Conservation (phyloP, 768 basidiomycete species). For the Pulveroboletus sp. region DNA sequence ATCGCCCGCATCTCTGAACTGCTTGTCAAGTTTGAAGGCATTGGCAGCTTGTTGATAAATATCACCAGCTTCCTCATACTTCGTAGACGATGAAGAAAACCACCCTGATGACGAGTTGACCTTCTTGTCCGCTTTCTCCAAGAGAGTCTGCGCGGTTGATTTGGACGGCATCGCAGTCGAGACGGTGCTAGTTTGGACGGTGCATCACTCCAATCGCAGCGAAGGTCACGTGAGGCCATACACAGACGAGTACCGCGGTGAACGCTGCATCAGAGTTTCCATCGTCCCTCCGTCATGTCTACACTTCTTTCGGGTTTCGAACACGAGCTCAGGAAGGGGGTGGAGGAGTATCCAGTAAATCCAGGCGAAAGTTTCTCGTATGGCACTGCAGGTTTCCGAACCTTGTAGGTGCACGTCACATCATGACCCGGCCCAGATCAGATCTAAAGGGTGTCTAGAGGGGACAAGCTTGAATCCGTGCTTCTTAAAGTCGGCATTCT, state of each 20-base stretch:
- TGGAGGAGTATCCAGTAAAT: constrained; percentile 71
- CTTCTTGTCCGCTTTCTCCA: constrained; percentile 93
- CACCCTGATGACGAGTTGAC: constrained; percentile 76
- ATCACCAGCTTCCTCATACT: constrained; percentile 95
- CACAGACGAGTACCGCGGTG: not conserved
- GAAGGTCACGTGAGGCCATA: constrained; percentile 14
- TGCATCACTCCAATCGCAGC: not conserved
- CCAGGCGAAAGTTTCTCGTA: constrained; percentile 68
- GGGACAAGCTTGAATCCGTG: constrained; percentile 74
- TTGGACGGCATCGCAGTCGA: constrained; percentile 57
- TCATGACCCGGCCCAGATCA: constrained; percentile 3
- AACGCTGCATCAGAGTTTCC: not conserved
- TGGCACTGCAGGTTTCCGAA: constrained; percentile 94
- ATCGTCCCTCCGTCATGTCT: constrained; percentile 26
- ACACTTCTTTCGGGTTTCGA: constrained; percentile 33
- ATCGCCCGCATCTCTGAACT: constrained; percentile 89
- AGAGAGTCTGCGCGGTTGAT: constrained; percentile 67
- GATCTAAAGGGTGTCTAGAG: constrained; percentile 40
- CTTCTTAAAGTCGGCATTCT: constrained; percentile 90
- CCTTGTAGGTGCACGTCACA: constrained; percentile 52
- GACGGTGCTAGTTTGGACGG: not conserved
- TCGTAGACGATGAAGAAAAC: constrained; percentile 80
- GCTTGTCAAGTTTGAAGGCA: constrained; percentile 86
- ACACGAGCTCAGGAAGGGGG: constrained; percentile 43
- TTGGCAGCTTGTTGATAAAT: constrained; percentile 94